Evolutionary conservation across 768 basidiomycete species (phyloP), one percentile per base, ranked within the genome.

Genomic region (Collybia mongolica): DNA sequence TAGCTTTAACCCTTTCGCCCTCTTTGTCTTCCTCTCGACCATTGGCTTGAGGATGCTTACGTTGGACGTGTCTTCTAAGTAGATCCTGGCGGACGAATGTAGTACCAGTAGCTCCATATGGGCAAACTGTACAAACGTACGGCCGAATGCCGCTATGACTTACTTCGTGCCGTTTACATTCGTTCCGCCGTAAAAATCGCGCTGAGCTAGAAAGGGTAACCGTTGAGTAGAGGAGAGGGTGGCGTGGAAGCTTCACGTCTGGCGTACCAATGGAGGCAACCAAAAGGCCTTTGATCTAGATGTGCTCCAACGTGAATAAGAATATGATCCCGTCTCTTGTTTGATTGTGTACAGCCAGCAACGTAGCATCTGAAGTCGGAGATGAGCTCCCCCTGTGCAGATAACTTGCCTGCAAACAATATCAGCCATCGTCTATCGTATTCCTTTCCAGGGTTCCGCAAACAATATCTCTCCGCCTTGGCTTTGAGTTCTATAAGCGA

Each of bases 281-380:
- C 69, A 64, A 82, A 88, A 4, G 80, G 83, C 54, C 85, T 68
- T 57, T 87, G 82, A 52, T 85, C 81, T 44, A 89, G 73, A 60
- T 89, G 87, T 15, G 82, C 81, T 24, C 86, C 85, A 26, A 89
- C 76, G 52, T 89, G 87, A 32, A 86, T 85, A 24, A 87, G 62
- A 53, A 89, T 89, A 54, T 89, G 87, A 60, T 89, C 87, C 48
- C 82, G 72, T 49, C 87, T 74, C 64, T 83, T 88, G 71, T 89
- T 89, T 48, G 68, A 73, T 61, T 89, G 86, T 22, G 70, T 65
- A 62, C 87, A 89, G 6, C 83, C 86, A 18, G 71, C 56, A 37
- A 89, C 68, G 57, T 89, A 89, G 58, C 87, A 89, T 32, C 86
- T 75, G 56, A 79, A 88, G 37, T 86, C 80, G 8, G 75, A 70